These are phyloP conservation scores for Cytospora mali DNA, from an alignment of 2,329 filamentous ascomycete genomes.

Conservation along the genomic window DNA sequence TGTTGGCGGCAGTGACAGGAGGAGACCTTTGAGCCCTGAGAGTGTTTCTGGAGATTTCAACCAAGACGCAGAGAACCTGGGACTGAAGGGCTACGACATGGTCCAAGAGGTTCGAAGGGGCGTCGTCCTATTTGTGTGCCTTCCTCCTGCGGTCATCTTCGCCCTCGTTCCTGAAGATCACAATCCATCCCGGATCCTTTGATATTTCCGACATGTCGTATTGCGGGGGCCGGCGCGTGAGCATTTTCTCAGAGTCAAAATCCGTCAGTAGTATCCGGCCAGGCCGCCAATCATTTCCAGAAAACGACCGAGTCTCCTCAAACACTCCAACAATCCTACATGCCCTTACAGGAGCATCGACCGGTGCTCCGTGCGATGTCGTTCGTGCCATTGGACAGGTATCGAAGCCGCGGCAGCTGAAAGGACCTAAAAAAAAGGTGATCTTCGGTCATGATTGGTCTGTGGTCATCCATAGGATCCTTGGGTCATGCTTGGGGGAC, in stretches of 20 bases:
- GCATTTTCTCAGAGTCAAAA: background rate
- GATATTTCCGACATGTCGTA: background rate
- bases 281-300: background rate
- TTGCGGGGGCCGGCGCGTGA: background rate
- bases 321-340: background rate
- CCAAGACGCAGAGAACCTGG: background rate
- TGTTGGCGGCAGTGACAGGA: background rate
- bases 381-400: background rate
- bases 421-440: background rate
- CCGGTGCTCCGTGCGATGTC: background rate
- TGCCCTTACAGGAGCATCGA: background rate
- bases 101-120: background rate
- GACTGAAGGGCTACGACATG: background rate
- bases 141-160: background rate
- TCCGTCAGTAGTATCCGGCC: background rate
- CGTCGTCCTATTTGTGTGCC: background rate
- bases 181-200: background rate
- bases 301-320: background rate
- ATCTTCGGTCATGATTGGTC: slow-evolving; percentile 1
- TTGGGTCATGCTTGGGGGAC: background rate
- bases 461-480: background rate
- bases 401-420: background rate
- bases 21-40: background rate
- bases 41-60: background rate
- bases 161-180: background rate